phyloP scores from a whole-genome alignment of 2,329 filamentous ascomycete species.

The Aspergillus viridinutans region DNA sequence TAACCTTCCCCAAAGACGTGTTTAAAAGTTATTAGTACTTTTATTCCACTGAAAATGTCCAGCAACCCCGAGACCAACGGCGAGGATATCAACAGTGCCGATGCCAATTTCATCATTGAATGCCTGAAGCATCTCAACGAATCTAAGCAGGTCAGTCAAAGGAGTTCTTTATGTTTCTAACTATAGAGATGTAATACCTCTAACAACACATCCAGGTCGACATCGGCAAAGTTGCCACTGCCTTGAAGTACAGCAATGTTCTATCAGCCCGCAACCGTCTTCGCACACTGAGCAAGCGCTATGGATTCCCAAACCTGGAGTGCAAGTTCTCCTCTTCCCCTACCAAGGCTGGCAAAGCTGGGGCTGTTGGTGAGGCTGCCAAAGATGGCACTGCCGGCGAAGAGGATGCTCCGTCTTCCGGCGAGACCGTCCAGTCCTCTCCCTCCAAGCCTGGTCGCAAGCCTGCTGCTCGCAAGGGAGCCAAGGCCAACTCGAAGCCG shows the following conservation, averaged over 20 bases:
- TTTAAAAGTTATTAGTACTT: background rate
- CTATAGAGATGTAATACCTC: background rate
- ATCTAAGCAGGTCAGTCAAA: slow-evolving; percentile 12
- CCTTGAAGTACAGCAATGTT: slow-evolving; percentile 25
- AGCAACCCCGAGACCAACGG: background rate
- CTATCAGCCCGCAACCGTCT: slow-evolving; percentile 26
- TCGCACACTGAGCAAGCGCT: slow-evolving; percentile 21
- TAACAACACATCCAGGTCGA: slow-evolving; percentile 21
- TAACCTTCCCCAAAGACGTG: background rate
- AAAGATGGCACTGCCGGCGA: background rate
- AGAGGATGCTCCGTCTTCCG: background rate
- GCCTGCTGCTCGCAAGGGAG: slow-evolving; percentile 13
- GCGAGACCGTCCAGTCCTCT: background rate
- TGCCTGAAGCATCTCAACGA: slow-evolving; percentile 21
- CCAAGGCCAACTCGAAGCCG: slow-evolving; percentile 15
- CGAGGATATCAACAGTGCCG: slow-evolving; percentile 1
- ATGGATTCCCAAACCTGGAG: slow-evolving; percentile 18
- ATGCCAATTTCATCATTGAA: slow-evolving; percentile 23
- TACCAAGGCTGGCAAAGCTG: background rate
- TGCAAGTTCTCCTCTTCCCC: slow-evolving; percentile 2
- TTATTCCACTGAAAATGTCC: background rate
- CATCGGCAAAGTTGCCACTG: slow-evolving; percentile 19
- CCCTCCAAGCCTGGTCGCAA: background rate
- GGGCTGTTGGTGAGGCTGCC: background rate
- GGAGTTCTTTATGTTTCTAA: too few species aligned